Base-by-base conservation (phyloP, 352 stramenopile species). In the Nothophytophthora sp. region DNA sequence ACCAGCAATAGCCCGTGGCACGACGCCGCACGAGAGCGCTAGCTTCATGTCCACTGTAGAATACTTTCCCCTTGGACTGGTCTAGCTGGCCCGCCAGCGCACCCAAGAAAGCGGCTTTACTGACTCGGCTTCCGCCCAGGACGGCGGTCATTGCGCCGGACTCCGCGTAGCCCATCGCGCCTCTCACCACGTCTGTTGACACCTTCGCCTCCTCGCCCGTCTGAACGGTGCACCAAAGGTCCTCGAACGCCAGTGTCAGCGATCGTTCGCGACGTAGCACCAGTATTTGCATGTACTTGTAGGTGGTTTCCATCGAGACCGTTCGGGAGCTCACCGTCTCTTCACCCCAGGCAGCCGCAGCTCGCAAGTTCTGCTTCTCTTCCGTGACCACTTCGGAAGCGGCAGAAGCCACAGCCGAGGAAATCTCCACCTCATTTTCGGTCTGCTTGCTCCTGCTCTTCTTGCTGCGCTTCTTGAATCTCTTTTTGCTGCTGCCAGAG, bases 1-100 rank as follows among this genome's bases (percentile, higher is more conserved):
- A 60, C 55, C 61, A 70, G 40, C 61, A 63, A 25, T 60, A 66
- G 9, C 50, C 61, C 29, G 58, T 57, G 20, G 41, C 34, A 36
- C 46, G 61, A 9, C 53, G 61, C 3, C 49, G 42, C n/a, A 66
- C 55, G 12, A 55, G 33, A 32, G 50, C 24, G 23, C 40, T 56
- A 13, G 41, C 45, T 43, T 51, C 50, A 29, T 50, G 50, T 9
- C 50, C 61, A 12, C 63, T 63, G 44, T 62, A 63, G 33, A 49
- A 56, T 11, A 70, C 36, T 35, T 29, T 42, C 8, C 55, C 60
- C 35, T 55, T 34, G 3, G 24, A 52, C n/a, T 45, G 45, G 44
- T 47, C 30, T 4, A 34, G 16, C 16, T 60, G 48, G 25, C 60
- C 60, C n/a, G 55, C 55, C 4, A 70, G 15, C 5, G 40, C 40